These are phyloP conservation scores for Botrytis medusae DNA, from an alignment of 2,329 filamentous ascomycete genomes.

Conservation along the genomic window DNA sequence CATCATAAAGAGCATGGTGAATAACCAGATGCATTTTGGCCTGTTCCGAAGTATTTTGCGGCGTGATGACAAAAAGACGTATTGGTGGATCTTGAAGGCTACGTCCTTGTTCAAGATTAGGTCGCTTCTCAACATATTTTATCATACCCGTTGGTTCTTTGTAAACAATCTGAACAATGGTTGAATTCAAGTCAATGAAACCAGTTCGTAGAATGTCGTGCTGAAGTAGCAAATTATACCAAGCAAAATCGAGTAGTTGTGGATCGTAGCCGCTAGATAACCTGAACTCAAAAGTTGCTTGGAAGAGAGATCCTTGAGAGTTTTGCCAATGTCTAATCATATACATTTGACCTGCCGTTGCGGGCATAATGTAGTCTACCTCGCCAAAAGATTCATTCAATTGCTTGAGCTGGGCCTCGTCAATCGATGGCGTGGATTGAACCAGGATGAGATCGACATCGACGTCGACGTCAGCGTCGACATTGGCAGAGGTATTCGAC, in stretches of 20 bases:
- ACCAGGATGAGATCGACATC: slow-evolving; percentile 45
- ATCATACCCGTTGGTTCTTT: slow-evolving; percentile 43
- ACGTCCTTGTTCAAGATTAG: slow-evolving; percentile 18
- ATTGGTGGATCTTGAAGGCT: slow-evolving; percentile 33
- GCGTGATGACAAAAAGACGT: slow-evolving; percentile 28
- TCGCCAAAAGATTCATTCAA: slow-evolving; percentile 46
- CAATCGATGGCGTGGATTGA: slow-evolving; percentile 42
- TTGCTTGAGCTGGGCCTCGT: slow-evolving; percentile 41
- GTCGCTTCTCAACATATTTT: slow-evolving; percentile 30
- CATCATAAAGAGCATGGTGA: slow-evolving; percentile 89
- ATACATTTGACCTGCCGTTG: slow-evolving; percentile 75
- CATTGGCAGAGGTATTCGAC: slow-evolving; percentile 40
- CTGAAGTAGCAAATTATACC: slow-evolving; percentile 56
- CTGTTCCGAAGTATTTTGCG: not conserved
- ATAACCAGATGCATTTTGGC: slow-evolving; percentile 54
- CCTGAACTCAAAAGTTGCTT: slow-evolving; percentile 64
- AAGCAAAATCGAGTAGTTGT: slow-evolving; percentile 54
- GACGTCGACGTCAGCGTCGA: slow-evolving; percentile 47
- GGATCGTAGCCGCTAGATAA: slow-evolving; percentile 43
- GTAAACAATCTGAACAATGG: slow-evolving; percentile 65
- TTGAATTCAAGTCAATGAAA: slow-evolving; percentile 49
- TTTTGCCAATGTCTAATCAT: slow-evolving; percentile 78
- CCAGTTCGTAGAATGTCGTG: slow-evolving; percentile 69
- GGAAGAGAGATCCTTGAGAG: slow-evolving; percentile 66
- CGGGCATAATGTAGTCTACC: slow-evolving; percentile 59